A percentile compares a stretch with the other conserved stretches of the same genome.
Conservation (phyloP, 495 filamentous ascomycete species). For the Neurospora sp. region DNA sequence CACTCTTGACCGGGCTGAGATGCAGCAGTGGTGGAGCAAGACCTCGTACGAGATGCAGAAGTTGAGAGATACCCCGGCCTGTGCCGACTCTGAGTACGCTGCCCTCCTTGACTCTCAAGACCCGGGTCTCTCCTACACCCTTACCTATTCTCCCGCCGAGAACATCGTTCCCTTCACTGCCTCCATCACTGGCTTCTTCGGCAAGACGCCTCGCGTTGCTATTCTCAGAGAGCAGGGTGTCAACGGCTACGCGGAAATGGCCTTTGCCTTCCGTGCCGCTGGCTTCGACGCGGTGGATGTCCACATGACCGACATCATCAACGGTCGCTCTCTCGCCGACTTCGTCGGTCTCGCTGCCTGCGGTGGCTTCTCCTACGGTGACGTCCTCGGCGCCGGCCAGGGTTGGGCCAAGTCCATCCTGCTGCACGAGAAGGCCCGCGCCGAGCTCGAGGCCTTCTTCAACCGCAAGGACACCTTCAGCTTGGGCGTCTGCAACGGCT, state of each 20-base stretch:
- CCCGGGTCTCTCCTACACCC: conserved; percentile 76
- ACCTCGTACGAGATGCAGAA: conserved; percentile 90
- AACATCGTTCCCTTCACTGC: conserved; percentile 61
- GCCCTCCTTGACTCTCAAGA: conserved; percentile 66
- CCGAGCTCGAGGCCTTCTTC: conserved; percentile 79
- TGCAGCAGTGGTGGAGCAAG: conserved; percentile 81
- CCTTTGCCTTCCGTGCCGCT: conserved; percentile 85
- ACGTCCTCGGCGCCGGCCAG: conserved; percentile 87
- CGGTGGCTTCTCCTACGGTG: conserved; percentile 95
- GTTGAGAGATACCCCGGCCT: conserved; percentile 77
- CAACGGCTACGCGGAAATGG: conserved; percentile 92
- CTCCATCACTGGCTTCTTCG: conserved; percentile 58
- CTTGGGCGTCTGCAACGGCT: conserved; percentile 94
- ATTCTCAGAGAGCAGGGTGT: conserved; percentile 93
- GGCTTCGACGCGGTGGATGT: conserved; percentile 89
- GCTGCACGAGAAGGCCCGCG: conserved; percentile 64
- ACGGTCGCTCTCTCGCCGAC: conserved; percentile 61
- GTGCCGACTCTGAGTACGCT: conserved; percentile 76
- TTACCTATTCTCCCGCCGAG: conserved; percentile 74
- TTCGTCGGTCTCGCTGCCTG: conserved; percentile 88
- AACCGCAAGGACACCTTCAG: conserved; percentile 81
- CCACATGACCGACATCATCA: conserved; percentile 92
- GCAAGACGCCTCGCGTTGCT: conserved; percentile 71
- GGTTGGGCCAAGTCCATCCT: conserved; percentile 97
- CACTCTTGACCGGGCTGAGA: conserved; percentile 53